Percentiles rank a stretch among this genome's conserved stretches.
Conservation (phyloP, 2,329 filamentous ascomycete species). For the Tolypocladium album region DNA sequence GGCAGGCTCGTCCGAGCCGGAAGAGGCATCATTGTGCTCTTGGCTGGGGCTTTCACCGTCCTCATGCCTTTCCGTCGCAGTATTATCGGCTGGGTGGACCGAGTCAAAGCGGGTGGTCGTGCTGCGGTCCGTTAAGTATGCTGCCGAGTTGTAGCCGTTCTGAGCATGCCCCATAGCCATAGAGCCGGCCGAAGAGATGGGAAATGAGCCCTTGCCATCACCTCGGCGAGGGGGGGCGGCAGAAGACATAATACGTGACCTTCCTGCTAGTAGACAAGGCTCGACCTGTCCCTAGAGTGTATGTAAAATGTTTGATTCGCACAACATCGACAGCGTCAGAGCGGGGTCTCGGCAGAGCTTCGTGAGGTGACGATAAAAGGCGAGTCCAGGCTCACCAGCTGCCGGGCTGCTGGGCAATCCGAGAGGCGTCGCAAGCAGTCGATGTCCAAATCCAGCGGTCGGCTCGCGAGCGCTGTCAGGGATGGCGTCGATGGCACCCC, state of each 20-base stretch:
- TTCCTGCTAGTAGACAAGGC: not conserved
- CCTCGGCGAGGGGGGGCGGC: not conserved
- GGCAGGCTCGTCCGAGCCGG: constrained; percentile 5
- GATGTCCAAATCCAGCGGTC: not conserved
- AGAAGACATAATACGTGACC: not conserved
- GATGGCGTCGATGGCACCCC: not conserved
- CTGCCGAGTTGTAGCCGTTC: not conserved
- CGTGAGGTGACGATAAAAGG: not conserved
- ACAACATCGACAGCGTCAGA: not conserved
- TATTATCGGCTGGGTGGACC: not conserved
- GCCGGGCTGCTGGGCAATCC: not conserved
- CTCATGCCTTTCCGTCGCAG: not conserved
- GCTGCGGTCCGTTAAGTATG: too few species aligned
- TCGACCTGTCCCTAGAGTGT: not conserved
- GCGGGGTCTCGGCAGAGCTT: not conserved
- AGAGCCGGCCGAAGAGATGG: not conserved
- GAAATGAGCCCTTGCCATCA: not conserved
- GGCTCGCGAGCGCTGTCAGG: not conserved
- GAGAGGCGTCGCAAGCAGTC: not conserved
- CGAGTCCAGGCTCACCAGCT: not conserved
- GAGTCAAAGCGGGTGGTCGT: not conserved
- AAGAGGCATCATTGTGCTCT: constrained; percentile 3
- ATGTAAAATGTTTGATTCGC: not conserved
- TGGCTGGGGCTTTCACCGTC: not conserved
- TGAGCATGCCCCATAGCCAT: not conserved